phyloP scores from a whole-genome alignment of 75 land plant genomes.

The Picea glauca region DNA sequence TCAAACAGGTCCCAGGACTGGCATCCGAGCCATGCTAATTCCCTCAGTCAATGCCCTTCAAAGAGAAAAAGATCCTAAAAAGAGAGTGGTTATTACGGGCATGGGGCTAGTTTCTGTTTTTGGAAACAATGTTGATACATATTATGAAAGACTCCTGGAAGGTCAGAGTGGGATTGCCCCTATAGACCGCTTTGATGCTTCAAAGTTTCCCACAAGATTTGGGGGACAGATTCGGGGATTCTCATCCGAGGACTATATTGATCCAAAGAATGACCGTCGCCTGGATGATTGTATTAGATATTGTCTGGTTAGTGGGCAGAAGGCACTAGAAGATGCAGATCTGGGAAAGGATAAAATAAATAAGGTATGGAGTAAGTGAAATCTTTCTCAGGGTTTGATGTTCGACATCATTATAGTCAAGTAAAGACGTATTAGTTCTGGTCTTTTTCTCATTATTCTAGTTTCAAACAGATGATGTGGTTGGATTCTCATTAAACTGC shows the following conservation, averaged over 20 bases:
- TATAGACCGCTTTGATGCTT: conserved; percentile 70
- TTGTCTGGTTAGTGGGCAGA: conserved; percentile 67
- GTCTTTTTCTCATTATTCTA: background rate
- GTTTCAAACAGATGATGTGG: background rate
- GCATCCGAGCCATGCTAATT: conserved; percentile 15
- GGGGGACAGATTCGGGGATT: conserved; percentile 74
- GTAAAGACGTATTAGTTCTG: background rate
- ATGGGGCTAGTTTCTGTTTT: conserved; percentile 82
- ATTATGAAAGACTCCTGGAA: conserved; percentile 57
- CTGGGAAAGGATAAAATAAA: conserved; percentile 45
- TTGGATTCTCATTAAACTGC: background rate
- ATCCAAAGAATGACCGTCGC: conserved; percentile 71
- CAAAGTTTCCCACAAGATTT: conserved; percentile 67
- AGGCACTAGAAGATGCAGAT: conserved; percentile 54
- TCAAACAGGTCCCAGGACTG: conserved; percentile 8
- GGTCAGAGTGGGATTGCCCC: conserved; percentile 58
- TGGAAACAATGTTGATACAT: conserved; percentile 66
- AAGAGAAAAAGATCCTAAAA: conserved; percentile 58
- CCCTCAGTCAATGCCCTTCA: conserved; percentile 41
- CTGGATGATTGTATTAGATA: conserved; percentile 73
- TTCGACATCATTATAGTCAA: background rate
- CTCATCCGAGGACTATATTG: conserved; percentile 53
- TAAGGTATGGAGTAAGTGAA: conserved; percentile 24
- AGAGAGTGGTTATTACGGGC: conserved; percentile 74
- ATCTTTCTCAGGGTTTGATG: background rate